Evolutionary conservation across 1,139 yeast genomes (phyloP).

Genomic region (Blastobotrys persicus): DNA sequence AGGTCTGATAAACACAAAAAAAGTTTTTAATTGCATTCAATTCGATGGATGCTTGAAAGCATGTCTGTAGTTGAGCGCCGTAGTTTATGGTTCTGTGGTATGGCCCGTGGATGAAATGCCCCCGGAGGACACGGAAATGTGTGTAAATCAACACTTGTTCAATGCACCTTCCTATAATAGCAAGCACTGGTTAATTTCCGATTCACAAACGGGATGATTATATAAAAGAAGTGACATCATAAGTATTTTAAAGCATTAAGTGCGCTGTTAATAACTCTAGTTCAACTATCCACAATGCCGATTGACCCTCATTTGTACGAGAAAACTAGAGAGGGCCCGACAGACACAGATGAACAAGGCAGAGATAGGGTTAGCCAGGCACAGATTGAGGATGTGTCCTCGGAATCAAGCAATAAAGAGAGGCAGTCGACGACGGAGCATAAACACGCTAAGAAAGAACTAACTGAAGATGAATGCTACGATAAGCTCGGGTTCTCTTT

Average conservation of each 20-base stretch:
- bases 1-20: no score
- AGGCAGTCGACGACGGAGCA: not conserved
- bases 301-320: not conserved
- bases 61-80: no score
- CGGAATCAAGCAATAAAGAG: not conserved
- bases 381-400: not conserved
- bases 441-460: not conserved
- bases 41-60: no score
- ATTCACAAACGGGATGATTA: not conserved
- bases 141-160: no score
- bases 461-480: conserved; percentile 41
- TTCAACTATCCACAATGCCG: not conserved
- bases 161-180: not conserved
- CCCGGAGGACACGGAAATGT: no score
- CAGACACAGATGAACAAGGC: not conserved
- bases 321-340: not conserved
- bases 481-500: conserved; percentile 38
- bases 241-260: not conserved
- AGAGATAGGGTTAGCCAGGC: not conserved
- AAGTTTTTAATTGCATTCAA: no score
- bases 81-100: no score
- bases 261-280: not conserved
- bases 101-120: no score
- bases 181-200: not conserved
- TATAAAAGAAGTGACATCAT: not conserved